Percentiles rank a stretch among this genome's conserved stretches.
Conservation (phyloP, 495 filamentous ascomycete genomes). For the Clavariopsis aquatica region DNA sequence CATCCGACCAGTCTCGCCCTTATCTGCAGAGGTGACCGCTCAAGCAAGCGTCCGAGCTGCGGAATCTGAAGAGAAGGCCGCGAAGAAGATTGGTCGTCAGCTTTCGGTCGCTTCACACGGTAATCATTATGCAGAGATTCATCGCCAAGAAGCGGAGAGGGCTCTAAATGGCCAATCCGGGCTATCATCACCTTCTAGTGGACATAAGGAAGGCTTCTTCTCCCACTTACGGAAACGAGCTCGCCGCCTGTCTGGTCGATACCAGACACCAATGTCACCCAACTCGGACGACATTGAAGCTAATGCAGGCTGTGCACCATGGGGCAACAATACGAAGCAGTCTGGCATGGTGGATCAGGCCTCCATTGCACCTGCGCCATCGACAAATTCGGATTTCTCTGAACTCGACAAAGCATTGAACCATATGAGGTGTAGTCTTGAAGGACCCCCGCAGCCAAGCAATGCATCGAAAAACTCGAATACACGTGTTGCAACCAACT, state of each 20-base stretch:
- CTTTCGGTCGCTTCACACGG: slow-evolving; percentile 92
- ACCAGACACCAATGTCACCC: slow-evolving; percentile 73
- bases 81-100: slow-evolving; percentile 94
- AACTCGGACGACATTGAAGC: slow-evolving; percentile 84
- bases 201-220: slow-evolving; percentile 92
- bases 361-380: slow-evolving; percentile 46
- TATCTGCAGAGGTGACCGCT: slow-evolving; percentile 89
- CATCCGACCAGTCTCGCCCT: slow-evolving; percentile 88
- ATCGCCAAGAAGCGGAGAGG: slow-evolving; percentile 87
- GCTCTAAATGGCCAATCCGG: slow-evolving; percentile 81
- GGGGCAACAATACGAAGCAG: slow-evolving; percentile 73
- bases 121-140: slow-evolving; percentile 83
- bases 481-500: slow-evolving; percentile 39
- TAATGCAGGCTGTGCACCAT: slow-evolving; percentile 86
- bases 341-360: slow-evolving; percentile 74
- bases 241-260: slow-evolving; percentile 85
- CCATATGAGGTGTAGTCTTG: slow-evolving; percentile 64
- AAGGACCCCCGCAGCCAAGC: slow-evolving; percentile 52
- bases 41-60: slow-evolving; percentile 65
- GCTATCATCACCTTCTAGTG: slow-evolving; percentile 63
- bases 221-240: slow-evolving; percentile 95
- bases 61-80: slow-evolving; percentile 64
- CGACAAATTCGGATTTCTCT: slow-evolving; percentile 54
- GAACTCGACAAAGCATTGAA: slow-evolving; percentile 80
- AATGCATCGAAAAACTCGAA: slow-evolving; percentile 35